phyloP scores from a whole-genome alignment of 2,329 filamentous ascomycete genomes.

The Xylaria sp. region DNA sequence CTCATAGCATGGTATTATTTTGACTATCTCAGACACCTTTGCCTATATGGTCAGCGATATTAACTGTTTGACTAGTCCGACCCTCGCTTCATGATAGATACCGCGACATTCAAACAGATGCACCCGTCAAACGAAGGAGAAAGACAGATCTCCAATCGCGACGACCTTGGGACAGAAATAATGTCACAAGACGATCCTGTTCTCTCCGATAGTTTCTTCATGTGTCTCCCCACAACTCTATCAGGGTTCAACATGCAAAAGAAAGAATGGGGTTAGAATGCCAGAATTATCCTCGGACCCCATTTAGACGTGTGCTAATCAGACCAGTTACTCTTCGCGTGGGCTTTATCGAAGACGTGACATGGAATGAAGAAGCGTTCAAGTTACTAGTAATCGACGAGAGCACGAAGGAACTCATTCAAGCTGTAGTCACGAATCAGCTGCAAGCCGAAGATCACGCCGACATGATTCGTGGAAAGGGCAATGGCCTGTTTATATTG shows the following conservation, averaged over 20 bases:
- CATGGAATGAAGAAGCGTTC: conserved; percentile 25
- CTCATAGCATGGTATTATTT: conserved; percentile 13
- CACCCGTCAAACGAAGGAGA: conserved; percentile 13
- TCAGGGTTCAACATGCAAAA: conserved; percentile 30
- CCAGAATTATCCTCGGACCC: neutral
- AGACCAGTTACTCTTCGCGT: conserved; percentile 20
- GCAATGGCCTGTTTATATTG: conserved; percentile 22
- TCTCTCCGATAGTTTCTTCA: conserved; percentile 16
- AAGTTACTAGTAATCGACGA: conserved; percentile 19
- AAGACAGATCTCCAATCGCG: neutral
- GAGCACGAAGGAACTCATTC: conserved; percentile 20
- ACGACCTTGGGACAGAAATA: conserved; percentile 18
- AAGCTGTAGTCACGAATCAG: conserved; percentile 24
- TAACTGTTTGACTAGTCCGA: conserved; percentile 19
- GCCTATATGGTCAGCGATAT: neutral
- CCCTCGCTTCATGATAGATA: conserved; percentile 25
- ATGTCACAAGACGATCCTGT: conserved; percentile 16
- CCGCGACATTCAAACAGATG: conserved; percentile 24
- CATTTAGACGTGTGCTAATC: neutral
- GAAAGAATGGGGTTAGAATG: conserved; percentile 26
- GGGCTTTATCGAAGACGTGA: conserved; percentile 21
- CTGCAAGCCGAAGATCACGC: conserved; percentile 20
- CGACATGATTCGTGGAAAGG: conserved; percentile 21
- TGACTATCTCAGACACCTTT: neutral
- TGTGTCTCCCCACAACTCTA: conserved; percentile 26